Evolutionary conservation across 2,329 filamentous ascomycete genomes (phyloP), one percentile per base, ranked within the genome.

Genomic region (Colletotrichum gloeosporioides): DNA sequence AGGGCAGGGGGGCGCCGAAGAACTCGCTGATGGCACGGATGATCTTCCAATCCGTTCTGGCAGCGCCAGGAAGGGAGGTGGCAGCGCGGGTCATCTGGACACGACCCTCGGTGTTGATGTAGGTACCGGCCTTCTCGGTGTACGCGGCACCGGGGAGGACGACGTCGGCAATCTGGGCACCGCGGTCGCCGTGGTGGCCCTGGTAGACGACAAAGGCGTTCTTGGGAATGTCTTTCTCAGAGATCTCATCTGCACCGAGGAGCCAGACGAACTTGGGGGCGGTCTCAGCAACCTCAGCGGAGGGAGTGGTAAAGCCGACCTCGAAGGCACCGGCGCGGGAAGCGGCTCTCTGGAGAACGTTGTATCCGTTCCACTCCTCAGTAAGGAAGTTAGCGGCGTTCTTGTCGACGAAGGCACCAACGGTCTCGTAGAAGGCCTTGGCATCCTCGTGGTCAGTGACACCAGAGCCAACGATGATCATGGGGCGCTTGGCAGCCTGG

Each of bases 21-120:
- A 98, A 98, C 87, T 99, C 97, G 82, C 95, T 97, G 73, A 91
- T 93, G 22, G 97, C 97, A 79, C 97, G 95, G 80, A 99, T 93
- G 82, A 99, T 99, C 92, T 99, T 99, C 97, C 97, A 99, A 88
- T 99, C 97, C 78, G 97, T 96, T 83, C 97, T 93, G 73, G 96
- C 93, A 69, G 96, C 97, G 76, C 97, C 97, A 29, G 96, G 95
- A 79, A 98, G 90, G 62, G 94, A 95, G 49, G 96, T 98, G 34
- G 97, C 97, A 64, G 95, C 94, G 79, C 97, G 95, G 70, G 95
- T 97, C 89, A 98, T 94, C 88, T 99, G 97, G 27, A 97, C 95
- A 81, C 97, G 95, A 73, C 97, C 97, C 87, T 99, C 97, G 0
- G 97, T 99, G 92, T 99, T 99, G 87, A 99, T 92, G 83, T 98